Base-by-base conservation (phyloP, 2,329 filamentous ascomycete genomes). In the Ramichloridium luteum region DNA sequence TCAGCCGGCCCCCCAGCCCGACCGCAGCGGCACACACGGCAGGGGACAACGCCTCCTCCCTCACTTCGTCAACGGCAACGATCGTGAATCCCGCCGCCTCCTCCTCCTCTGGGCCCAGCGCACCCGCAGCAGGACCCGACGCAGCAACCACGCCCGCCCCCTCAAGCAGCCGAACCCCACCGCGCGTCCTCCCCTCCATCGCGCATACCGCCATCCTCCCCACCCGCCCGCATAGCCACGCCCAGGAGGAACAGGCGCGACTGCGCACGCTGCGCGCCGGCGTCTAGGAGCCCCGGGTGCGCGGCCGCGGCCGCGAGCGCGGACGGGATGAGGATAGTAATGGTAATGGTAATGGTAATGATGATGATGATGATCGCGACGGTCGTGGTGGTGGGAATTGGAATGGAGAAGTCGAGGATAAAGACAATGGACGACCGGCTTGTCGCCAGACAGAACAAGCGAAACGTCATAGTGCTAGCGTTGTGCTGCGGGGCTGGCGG, bases 1-100 rank as follows among this genome's bases (percentile, higher is more conserved):
- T 56, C 4, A 58, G 52, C 25, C 51, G 62, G 25, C 61, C 61
- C 0, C 51, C 58, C 5, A 58, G 51, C 32, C 60, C 60, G 20
- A 8, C 20, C 14, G 20, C 16, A 27, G 15, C 17, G 28, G 25
- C 5, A 27, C 11, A 10, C 16, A 20, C 14, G 10, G n/a, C n/a
- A n/a, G n/a, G n/a, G n/a, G n/a, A n/a, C 31, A 12, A 20, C 34
- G 22, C 14, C 25, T 11, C 29, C 28, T 3, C 27, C 30, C 11
- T 28, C 30, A 28, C 22, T 27, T 30, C 32, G 4, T 17, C 30
- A 16, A 35, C 23, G 5, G 23, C 23, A n/a, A 23, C 22, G 6
- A 13, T 14, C 30, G 20, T 15, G 4, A 25, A 11, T 9, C n/a
- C n/a, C n/a, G n/a, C n/a, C n/a, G n/a, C n/a, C n/a, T n/a, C n/a